Evolutionary conservation across 2,329 filamentous ascomycete genomes (phyloP).

Genomic region (Calonectria pauciramosa): DNA sequence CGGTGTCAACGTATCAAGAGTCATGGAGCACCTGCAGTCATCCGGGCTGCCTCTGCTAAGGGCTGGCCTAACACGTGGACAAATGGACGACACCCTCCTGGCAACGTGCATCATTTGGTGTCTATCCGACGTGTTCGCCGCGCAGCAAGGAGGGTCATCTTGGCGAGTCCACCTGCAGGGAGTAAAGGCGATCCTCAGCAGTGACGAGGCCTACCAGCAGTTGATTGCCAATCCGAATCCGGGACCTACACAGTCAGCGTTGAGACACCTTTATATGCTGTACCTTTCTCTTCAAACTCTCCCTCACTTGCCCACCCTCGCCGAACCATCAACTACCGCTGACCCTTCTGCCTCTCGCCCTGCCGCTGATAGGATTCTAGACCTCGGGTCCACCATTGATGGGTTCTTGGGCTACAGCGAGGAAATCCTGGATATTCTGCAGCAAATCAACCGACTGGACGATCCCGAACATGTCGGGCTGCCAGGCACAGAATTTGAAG

Average conservation of each 20-base stretch:
- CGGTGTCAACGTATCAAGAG: conserved; percentile 32
- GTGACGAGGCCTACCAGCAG: conserved; percentile 5
- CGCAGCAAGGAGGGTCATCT: conserved; percentile 34
- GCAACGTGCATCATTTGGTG: conserved; percentile 49
- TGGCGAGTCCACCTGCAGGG: conserved; percentile 46
- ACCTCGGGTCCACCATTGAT: conserved; percentile 36
- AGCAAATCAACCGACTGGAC: conserved; percentile 36
- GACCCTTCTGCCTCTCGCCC: background rate
- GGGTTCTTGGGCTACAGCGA: conserved; percentile 48
- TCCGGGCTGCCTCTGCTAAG: conserved; percentile 43
- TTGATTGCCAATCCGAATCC: background rate
- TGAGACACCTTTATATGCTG: conserved; percentile 46
- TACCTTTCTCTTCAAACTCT: conserved; percentile 46
- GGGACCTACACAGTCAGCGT: conserved; percentile 28
- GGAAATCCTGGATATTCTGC: conserved; percentile 43
- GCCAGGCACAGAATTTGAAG: conserved; percentile 4
- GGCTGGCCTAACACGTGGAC: conserved; percentile 34
- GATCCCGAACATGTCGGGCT: background rate
- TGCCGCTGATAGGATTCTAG: rapidly evolving
- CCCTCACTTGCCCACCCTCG: conserved; percentile 38
- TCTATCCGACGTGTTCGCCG: conserved; percentile 44
- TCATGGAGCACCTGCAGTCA: conserved; percentile 43
- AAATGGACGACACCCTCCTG: conserved; percentile 42
- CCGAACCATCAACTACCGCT: background rate
- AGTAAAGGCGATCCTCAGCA: conserved; percentile 39